These are phyloP conservation scores for Prunus padus DNA, from an alignment of 306 rosid species.

Conservation along the genomic window DNA sequence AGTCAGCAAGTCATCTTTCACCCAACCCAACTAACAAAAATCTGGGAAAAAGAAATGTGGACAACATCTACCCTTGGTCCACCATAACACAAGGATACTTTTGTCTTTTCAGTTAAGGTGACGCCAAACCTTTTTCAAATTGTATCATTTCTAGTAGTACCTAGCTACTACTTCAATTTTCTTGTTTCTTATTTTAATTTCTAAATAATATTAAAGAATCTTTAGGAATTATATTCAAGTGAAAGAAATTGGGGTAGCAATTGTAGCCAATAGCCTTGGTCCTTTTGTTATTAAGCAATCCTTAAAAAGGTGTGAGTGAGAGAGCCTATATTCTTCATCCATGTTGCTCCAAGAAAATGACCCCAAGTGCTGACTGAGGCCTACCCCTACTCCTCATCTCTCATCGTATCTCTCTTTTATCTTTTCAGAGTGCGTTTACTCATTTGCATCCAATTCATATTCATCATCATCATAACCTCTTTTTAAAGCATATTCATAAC, in stretches of 20 bases:
- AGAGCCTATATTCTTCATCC: neutral
- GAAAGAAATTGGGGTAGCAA: neutral
- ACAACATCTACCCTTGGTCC: neutral
- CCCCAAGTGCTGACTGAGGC: neutral
- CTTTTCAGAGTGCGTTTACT: neutral
- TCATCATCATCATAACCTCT: too few species aligned
- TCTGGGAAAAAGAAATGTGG: neutral
- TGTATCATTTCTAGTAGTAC: neutral
- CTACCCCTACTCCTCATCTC: neutral
- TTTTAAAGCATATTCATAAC: neutral
- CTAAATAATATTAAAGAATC: too few species aligned
- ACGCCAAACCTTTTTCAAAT: neutral
- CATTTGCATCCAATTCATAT: neutral
- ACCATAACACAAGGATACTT: conserved; percentile 7
- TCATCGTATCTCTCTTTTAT: too few species aligned
- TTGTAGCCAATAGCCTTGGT: neutral
- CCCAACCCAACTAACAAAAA: neutral
- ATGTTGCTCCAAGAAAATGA: neutral
- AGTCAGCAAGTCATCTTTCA: neutral
- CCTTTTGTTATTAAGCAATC: neutral
- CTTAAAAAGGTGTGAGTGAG: neutral
- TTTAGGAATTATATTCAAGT: neutral
- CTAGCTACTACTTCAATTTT: neutral
- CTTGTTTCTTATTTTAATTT: too few species aligned
- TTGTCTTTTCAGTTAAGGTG: conserved; percentile 11